Base-by-base conservation (phyloP, 257 asterid genomes). In the Solanum pennellii region DNA sequence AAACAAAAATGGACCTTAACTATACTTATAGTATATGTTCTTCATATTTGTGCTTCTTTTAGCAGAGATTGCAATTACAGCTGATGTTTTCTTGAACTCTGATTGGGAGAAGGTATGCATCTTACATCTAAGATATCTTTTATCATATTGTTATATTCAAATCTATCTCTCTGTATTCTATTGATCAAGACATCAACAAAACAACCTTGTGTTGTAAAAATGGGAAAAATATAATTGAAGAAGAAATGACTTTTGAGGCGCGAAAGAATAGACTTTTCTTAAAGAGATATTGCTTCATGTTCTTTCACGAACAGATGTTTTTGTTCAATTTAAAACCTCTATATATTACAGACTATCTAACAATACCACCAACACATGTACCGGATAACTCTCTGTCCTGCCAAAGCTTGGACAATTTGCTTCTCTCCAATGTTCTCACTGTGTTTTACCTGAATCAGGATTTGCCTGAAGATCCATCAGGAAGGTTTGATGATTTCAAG, bases 91-190 rank as follows among this genome's bases (percentile, higher is more conserved):
- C 90, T 82, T 92, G 47, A 87, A 93, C 65, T 88, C 93, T 23
- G 88, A 88, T 71, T 91, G 93, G 96, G 89, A 86, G 84, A 89
- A 92, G 95, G 97, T 92, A 82, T 49, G 45, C 71, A 49, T 82
- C 45, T 82, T 49, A 29, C 71, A 49, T 82, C 45, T 82, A 49
- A 82, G 69, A 49, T 20, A 49, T 82, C 31, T 0, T 16, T 0
- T 18, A 82, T 49, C 44, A 82, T 20, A 45, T 45, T 45, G 11
- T 79, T 79, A 27, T 45, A 15, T 79, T 77, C 37, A 27, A 77
- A 45, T 5, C n/a, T 33, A 74, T 33, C 21, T 42, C 16, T 41
- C 9, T 47, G 27, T 44, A 41, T 44, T 47, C 18, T 16, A 31
- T 49, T 31, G 71, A 49, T 52, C 31, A 39, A 2, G 3, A 49